Conservation (phyloP, 176 grass and related monocot genomes). For the Eleusine indica region DNA sequence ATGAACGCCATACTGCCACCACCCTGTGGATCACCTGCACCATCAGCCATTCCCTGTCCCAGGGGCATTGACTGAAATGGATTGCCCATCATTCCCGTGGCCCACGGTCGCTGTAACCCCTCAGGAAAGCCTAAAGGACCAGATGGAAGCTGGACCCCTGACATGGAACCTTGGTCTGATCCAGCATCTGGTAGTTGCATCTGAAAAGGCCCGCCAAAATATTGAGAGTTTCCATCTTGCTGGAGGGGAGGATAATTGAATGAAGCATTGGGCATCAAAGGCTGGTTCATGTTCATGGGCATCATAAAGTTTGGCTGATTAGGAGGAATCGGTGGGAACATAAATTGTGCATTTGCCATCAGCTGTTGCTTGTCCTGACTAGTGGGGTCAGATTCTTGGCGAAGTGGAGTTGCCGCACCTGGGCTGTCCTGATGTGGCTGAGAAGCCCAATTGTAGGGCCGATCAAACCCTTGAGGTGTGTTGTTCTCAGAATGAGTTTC, state of each 20-base stretch:
- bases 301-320: constrained; percentile 73
- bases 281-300: constrained; percentile 61
- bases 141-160: constrained; percentile 48
- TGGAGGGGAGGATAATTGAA: constrained; percentile 60
- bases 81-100: constrained; percentile 66
- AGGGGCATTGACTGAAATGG: constrained; percentile 54
- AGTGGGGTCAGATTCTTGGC: constrained; percentile 59
- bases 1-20: constrained; percentile 62
- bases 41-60: constrained; percentile 58
- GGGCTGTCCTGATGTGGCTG: constrained; percentile 39
- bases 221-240: constrained; percentile 67
- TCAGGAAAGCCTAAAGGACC: constrained; percentile 46
- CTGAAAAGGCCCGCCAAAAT: constrained; percentile 64
- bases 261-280: constrained; percentile 38
- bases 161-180: constrained; percentile 58
- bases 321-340: constrained; percentile 63
- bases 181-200: constrained; percentile 59
- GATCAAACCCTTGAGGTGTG: constrained; percentile 57
- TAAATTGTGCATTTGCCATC: constrained; percentile 57
- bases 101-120: constrained; percentile 60
- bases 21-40: constrained; percentile 56
- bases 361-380: constrained; percentile 60
- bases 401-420: constrained; percentile 41
- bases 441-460: constrained; percentile 51
- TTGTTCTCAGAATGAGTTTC: constrained; percentile 55